Evolutionary conservation across 2,329 filamentous ascomycete species (phyloP), one percentile per base, ranked within the genome.

Genomic region (Ceratocystis albifundus): DNA sequence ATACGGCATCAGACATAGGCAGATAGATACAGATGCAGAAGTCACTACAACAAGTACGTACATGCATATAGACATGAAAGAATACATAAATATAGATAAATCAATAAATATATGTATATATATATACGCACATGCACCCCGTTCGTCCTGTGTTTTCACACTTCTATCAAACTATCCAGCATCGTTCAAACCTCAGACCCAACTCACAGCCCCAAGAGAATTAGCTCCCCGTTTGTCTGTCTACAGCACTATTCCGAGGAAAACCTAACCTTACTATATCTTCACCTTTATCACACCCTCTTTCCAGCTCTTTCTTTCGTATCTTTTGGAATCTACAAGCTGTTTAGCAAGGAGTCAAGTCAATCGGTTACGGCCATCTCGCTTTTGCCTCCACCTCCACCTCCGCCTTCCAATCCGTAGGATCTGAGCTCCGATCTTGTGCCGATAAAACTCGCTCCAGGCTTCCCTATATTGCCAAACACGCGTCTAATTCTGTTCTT

Each of bases 131-230:
- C 41, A 36, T 48, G 22, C 22, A 62, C 32, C 8, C 62, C 45
- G 25, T 36, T 44, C 61, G 28, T 46, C 55, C 61, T 41, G 25
- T 64, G 17, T 28, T 59, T 15, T 68, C 65, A 66, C 69, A 69
- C 67, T 68, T 74, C 65, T 15, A 73, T 74, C 70, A 77, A 77
- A 74, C 72, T 80, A 69, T 81, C 83, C 62, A 79, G 79, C 69
- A 72, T 79, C 69, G 72, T 85, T 70, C 79, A 84, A 73, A 90
- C 96, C 72, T 86, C 85, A 68, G 86, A 92, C 75, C 84, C 96
- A 71, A 88, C 89, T 2, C 80, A 96, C 25, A 88, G 88, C 46
- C 85, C 95, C 69, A 82, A 82, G 68, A 95, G 86, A 66, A 66
- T 75, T 57, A 15, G 70, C 68, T 70, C 71, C 15, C 28, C 62